A percentile compares a stretch with the other conserved stretches of the same genome.
Evolutionary conservation across 202 grass and related monocot species (phyloP).

Genomic region (Elaeis oleifera): DNA sequence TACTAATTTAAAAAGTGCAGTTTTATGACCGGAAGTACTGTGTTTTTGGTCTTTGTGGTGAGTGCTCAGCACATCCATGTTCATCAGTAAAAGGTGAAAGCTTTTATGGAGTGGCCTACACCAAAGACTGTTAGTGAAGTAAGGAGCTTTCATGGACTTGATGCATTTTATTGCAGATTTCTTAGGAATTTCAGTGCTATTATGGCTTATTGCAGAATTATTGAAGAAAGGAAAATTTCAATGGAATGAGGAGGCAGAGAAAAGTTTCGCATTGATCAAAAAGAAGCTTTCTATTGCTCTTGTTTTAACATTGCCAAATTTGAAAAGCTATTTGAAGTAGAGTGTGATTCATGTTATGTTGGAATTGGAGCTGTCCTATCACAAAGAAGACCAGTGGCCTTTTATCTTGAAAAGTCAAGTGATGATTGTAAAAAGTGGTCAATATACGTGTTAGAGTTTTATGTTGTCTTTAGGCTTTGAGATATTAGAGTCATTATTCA

Average conservation of each 20-base stretch:
- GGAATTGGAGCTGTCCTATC: too few species aligned
- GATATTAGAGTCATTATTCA: background rate
- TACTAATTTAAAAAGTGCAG: background rate
- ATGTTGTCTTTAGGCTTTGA: background rate
- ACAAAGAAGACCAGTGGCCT: too few species aligned
- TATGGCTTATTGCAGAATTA: background rate
- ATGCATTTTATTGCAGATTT: background rate
- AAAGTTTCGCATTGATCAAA: background rate
- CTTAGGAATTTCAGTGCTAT: background rate
- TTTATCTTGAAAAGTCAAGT: background rate
- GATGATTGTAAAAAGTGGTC: background rate
- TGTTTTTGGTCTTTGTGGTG: background rate
- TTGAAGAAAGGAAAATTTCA: background rate
- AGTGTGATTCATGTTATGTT: background rate
- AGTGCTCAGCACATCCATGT: background rate
- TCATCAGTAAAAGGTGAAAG: background rate
- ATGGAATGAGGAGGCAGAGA: background rate
- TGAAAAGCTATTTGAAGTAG: background rate
- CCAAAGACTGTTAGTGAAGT: background rate
- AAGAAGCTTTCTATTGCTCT: background rate
- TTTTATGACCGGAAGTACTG: background rate
- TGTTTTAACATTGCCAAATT: background rate
- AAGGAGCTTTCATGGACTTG: background rate
- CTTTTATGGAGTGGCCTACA: background rate
- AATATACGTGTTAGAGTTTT: background rate